Conservation (phyloP, 176 grass and related monocot genomes). For the Leersia perrieri region DNA sequence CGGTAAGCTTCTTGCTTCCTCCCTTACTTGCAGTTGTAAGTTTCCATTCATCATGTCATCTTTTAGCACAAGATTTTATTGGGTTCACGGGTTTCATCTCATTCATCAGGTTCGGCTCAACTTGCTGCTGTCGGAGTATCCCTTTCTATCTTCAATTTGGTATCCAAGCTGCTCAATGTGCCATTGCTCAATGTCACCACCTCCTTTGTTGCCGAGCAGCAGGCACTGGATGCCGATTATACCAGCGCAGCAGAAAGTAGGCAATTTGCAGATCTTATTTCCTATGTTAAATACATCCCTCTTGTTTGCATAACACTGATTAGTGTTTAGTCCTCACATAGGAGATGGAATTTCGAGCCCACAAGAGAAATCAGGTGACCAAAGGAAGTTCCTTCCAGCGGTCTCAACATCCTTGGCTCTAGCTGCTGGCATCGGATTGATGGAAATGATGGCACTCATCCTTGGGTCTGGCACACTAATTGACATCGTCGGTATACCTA, state of each 20-base stretch:
- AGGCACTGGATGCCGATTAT: slow-evolving; percentile 36
- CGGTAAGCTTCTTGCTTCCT: slow-evolving; percentile 29
- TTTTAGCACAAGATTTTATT: no score
- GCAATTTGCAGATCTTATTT: neutral
- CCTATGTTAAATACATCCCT: neutral
- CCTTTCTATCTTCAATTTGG: slow-evolving; percentile 81
- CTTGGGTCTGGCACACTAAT: slow-evolving; percentile 65
- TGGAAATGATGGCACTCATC: slow-evolving; percentile 54
- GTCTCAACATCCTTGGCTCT: slow-evolving; percentile 82
- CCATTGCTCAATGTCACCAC: slow-evolving; percentile 91
- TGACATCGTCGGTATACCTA: slow-evolving; percentile 72
- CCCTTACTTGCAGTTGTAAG: neutral
- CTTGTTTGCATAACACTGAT: neutral
- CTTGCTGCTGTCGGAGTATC: slow-evolving; percentile 84
- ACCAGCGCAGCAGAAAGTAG: slow-evolving; percentile 13
- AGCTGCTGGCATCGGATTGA: slow-evolving; percentile 69
- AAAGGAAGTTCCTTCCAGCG: slow-evolving; percentile 71
- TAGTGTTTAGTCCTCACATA: slow-evolving; percentile 35
- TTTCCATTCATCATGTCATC: no score
- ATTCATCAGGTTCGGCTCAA: slow-evolving; percentile 58
- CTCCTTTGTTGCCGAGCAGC: slow-evolving; percentile 90
- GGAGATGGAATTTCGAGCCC: slow-evolving; percentile 5
- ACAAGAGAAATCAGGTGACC: slow-evolving; percentile 2
- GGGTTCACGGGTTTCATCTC: no score
- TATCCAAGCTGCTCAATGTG: slow-evolving; percentile 87